Evolutionary conservation across 768 basidiomycete genomes (phyloP), one percentile per base, ranked within the genome.

Genomic region (Pilatotrama ljubarskyi): DNA sequence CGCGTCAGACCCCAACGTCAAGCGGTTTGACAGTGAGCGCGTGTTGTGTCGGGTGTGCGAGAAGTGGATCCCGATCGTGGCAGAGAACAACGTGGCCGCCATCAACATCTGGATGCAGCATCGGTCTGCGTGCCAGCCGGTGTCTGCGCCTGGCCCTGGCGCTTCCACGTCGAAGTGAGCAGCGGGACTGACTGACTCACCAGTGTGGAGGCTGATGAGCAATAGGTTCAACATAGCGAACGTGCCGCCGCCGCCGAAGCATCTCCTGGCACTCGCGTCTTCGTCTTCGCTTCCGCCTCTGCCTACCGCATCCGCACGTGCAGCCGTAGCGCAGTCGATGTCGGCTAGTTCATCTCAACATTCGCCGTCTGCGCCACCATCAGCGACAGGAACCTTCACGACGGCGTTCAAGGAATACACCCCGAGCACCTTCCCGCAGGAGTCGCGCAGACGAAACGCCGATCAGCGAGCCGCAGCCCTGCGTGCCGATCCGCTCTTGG

Each of bases 391-490:
- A 1, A 49, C 42, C 26, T 66, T 18, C 38, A 17, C 62, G 1
- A 47, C 79, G 14, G 74, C 80, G 25, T 81, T 83, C 72, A 83
- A 83, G 68, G 84, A 85, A 66, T 79, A 84, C 57, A 83, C 75
- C n/a, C 82, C 84, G 0, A 71, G 75, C 24, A 84, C 78, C 68
- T 87, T 82, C 62, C 76, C 82, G 22, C 75, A 87, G 62, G 90
- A 90, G 65, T 85, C 87, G 15, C 82, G 89, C 22, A 76, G 88
- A 25, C 81, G 87, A 56, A 91, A 89, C 64, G 89, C 90, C 18
- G 90, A 91, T 67, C 88, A 91, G 72, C 84, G 90, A 29, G 88
- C 86, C 0, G 87, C 87, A 10, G 83, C 83, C 1, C 78, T 93
- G 36, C 79, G 85, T 6, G 82, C 84, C 1, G 91, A 93, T 71